Percentiles rank a stretch among this genome's conserved stretches.
phyloP scores from a whole-genome alignment of 2,329 filamentous ascomycete genomes.

The Ascochyta fabae region DNA sequence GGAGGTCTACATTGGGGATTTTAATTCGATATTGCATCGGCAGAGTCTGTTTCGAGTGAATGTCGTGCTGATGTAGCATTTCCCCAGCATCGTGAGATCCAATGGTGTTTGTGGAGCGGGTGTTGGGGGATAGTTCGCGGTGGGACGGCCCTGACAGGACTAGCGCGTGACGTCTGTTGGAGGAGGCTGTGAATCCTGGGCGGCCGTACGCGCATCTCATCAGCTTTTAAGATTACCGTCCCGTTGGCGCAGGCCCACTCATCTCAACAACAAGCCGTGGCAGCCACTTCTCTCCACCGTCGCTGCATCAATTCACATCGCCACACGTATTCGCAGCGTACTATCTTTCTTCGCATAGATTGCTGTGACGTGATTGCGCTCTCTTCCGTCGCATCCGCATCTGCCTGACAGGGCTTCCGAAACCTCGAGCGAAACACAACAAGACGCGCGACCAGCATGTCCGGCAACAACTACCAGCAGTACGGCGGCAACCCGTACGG shows the following conservation, averaged over 20 bases:
- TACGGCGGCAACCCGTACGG: constrained; percentile 68
- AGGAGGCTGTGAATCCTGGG: constrained; percentile 4
- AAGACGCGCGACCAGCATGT: constrained; percentile 31
- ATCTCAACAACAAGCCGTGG: constrained; percentile 22
- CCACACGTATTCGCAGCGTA: not conserved
- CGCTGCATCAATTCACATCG: constrained; percentile 14
- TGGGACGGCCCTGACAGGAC: constrained; percentile 1
- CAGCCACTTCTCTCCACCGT: constrained; percentile 11
- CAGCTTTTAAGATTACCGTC: constrained; percentile 16
- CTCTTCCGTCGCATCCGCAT: constrained; percentile 39
- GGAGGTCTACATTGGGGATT: not conserved
- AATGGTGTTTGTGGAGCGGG: not conserved
- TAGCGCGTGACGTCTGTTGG: constrained; percentile 15
- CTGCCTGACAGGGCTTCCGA: constrained; percentile 27
- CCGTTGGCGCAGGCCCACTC: constrained; percentile 8
- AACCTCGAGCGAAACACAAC: constrained; percentile 21
- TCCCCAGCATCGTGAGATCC: not conserved
- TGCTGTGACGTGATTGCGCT: constrained; percentile 22
- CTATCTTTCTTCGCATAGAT: not conserved
- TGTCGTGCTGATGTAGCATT: not conserved
- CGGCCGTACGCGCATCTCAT: constrained; percentile 9
- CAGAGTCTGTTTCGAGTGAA: not conserved
- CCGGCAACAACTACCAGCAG: constrained; percentile 58
- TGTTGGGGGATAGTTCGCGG: not conserved
- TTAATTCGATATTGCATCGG: not conserved